Evolutionary conservation across 441 rosid species (phyloP), one percentile per base, ranked within the genome.

Genomic region (Populus trichocarpa): DNA sequence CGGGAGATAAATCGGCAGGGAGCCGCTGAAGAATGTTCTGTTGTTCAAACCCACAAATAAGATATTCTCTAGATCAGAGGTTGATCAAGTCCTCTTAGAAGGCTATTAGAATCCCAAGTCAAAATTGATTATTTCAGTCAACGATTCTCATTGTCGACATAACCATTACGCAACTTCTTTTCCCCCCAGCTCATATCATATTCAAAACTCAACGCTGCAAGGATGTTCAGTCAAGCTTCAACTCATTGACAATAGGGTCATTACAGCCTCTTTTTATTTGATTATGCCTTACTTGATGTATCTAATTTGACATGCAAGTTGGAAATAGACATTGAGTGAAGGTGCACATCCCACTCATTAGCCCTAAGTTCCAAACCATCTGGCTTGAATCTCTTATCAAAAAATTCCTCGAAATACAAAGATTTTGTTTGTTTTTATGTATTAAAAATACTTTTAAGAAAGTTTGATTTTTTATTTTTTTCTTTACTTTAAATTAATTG

Each of bases 21-120:
- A 69, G 63, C n/a, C 71, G 71, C 5, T 13, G 22, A 18, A 13
- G 69, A 72, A 72, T 67, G 73, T 78, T 53, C 77, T 66, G 6
- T 72, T 30, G 20, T 66, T 26, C 57, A 72, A 46, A 33, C 16
- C 26, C 38, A 50, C 23, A 35, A 35, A 67, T 35, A 66, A 78
- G 71, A 72, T 72, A 78, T 72, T 72, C 81, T 72, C 68, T 22
- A 53, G 53, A 66, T 67, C 63, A 11, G 20, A 65, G 67, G 33
- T 42, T 42, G 67, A 77, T 71, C 67, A 57, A 23, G 25, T 23
- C 35, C 72, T 12, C 1, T 32, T 13, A 36, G 33, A 28, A 40
- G 30, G 33, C 20, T 28, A 30, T 20, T 13, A 67, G 32, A 78
- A 32, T 72, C 36, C 36, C 12, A 50, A 33, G 65, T 26, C 50